Percentiles rank a stretch among this genome's conserved stretches.
phyloP scores from a whole-genome alignment of 495 filamentous ascomycete species.

The Aspergillus nidulans region DNA sequence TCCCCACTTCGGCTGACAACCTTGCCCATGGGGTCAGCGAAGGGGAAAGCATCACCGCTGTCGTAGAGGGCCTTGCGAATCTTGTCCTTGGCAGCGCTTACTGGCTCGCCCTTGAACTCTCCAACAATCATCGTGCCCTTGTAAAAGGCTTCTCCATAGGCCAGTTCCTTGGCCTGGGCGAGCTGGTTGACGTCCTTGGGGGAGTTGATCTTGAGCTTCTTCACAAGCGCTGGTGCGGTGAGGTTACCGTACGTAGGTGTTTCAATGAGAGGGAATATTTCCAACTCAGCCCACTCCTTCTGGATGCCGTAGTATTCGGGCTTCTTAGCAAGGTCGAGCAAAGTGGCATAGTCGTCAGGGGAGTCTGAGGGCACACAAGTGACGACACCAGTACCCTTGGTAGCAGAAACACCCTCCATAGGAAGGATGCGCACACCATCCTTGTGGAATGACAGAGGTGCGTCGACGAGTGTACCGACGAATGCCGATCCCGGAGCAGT shows the following conservation, averaged over 20 bases:
- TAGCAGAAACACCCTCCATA: slow-evolving; percentile 87
- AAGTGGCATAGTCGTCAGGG: slow-evolving; percentile 90
- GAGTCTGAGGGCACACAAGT: slow-evolving; percentile 93
- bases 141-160: slow-evolving; percentile 98
- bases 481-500: slow-evolving; percentile 72
- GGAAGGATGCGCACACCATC: slow-evolving; percentile 82
- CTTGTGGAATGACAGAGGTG: slow-evolving; percentile 84
- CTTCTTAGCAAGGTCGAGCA: slow-evolving; percentile 87
- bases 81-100: slow-evolving; percentile 80
- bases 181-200: slow-evolving; percentile 90
- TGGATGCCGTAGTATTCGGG: slow-evolving; percentile 95
- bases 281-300: slow-evolving; percentile 91
- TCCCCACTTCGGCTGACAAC: slow-evolving; percentile 85
- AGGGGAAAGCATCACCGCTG: slow-evolving; percentile 77
- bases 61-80: slow-evolving; percentile 77
- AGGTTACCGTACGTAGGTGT: slow-evolving; percentile 87
- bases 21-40: slow-evolving; percentile 85
- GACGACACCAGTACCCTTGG: slow-evolving; percentile 95
- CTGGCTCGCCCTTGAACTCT: slow-evolving; percentile 82
- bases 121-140: slow-evolving; percentile 87
- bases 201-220: slow-evolving; percentile 92
- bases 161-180: slow-evolving; percentile 88
- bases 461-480: slow-evolving; percentile 79
- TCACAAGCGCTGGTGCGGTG: slow-evolving; percentile 75
- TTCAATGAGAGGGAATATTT: slow-evolving; percentile 82